Evolutionary conservation across 163 green algal genomes (phyloP), one percentile per base, ranked within the genome.

Genomic region (Scenedesmus sp.): DNA sequence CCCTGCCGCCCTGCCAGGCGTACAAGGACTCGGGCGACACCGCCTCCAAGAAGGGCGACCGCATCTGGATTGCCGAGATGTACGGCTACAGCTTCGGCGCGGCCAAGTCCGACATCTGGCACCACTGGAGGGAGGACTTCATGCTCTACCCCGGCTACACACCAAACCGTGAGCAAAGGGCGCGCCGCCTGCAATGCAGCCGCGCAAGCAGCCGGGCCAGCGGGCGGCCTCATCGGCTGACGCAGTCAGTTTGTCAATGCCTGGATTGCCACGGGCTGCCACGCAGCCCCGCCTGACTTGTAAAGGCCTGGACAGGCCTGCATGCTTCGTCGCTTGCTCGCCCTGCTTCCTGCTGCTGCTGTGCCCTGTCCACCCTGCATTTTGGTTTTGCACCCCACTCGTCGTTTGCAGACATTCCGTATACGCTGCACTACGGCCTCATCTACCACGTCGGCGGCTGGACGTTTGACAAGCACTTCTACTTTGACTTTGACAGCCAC

Each of bases 31-130:
- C 51, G 37, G 89, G 89, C 26, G 89, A 92, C 89, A 87, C 89
- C 26, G 83, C 89, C 24, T 56, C 49, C 70, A 87, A 92, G 49
- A 70, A 86, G 83, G 89, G 82, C 35, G 83, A 86, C 30, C 72
- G 83, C 53, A 90, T 92, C 72, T 92, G 89, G 89, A 92, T 92
- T 73, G 83, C 89, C 33, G 89, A 92, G 83, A 92, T 92, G 89
- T 94, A 94, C 80, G 91, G 91, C 44, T 94, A 94, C 83, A 79
- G 61, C n/a, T 95, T 95, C 86, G 93, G 84, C 16, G 93, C 93
- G 22, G 93, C 93, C 30, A 91, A 82, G 26, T 26, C 37, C 37
- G 73, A 82, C 42, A n/a, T 95, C 4, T 93, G 93, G 91, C 93
- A 95, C 89, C 88, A 81, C 0, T 89, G 81, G 49, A 53, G 83